Conservation (phyloP, 176 grass and related monocot genomes). For the Puccinellia tenuiflora region DNA sequence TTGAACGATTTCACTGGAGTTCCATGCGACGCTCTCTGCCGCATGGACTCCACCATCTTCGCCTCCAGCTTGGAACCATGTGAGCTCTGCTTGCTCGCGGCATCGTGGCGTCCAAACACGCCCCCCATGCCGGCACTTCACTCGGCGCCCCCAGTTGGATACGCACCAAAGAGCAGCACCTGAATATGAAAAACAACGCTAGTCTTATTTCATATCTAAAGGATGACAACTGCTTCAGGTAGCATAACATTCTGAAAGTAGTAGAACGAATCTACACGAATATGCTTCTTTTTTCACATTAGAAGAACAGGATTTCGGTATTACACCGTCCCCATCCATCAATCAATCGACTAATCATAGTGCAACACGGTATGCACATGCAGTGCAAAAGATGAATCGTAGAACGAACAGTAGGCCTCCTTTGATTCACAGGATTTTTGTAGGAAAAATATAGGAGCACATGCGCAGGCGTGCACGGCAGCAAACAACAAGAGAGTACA, state of each 20-base stretch:
- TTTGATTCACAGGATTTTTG: too few relatives aligned
- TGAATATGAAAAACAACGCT: neutral
- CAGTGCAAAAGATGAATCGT: neutral
- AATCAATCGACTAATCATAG: neutral
- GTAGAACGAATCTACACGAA: neutral
- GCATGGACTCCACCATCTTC: conserved; percentile 87
- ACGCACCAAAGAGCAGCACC: neutral
- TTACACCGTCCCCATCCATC: neutral
- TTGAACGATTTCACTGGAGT: conserved; percentile 73
- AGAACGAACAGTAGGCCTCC: neutral
- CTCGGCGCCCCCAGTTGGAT: neutral
- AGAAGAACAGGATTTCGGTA: neutral
- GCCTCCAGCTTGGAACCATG: conserved; percentile 62
- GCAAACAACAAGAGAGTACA: too few relatives aligned
- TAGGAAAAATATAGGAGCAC: too few relatives aligned
- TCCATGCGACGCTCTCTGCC: conserved; percentile 52
- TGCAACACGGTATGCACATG: neutral
- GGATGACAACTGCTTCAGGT: neutral
- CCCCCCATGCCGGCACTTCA: conserved; percentile 54
- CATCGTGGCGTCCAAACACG: conserved; percentile 49
- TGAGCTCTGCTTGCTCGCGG: conserved; percentile 2
- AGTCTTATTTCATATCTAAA: neutral
- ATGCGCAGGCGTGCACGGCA: too few relatives aligned
- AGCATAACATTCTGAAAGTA: neutral
- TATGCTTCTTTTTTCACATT: neutral